Evolutionary conservation across 169 alveolate species (phyloP).

Genomic region (Fabrea salina): DNA sequence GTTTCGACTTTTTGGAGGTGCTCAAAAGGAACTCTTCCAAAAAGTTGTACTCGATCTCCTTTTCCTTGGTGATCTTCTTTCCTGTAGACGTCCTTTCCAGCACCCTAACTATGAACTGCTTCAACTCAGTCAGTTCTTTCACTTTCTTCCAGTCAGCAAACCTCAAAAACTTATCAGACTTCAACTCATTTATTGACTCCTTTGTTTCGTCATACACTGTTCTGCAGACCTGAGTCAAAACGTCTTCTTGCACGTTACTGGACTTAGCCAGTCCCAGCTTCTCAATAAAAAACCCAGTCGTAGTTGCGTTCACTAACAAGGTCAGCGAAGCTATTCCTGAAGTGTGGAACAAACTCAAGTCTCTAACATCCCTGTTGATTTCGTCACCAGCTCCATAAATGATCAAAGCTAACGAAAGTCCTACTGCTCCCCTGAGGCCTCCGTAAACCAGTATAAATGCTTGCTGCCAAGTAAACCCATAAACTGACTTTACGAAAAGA

Average conservation of each 20-base stretch:
- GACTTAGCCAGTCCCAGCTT: constrained; percentile 36
- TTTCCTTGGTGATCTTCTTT: constrained; percentile 14
- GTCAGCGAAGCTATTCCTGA: constrained; percentile 56
- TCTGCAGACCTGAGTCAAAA: constrained; percentile 30
- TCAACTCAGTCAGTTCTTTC: not conserved
- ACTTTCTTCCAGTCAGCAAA: not conserved
- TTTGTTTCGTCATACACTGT: constrained; percentile 36
- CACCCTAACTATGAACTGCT: not conserved
- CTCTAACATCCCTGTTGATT: constrained; percentile 28
- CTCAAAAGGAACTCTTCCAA: not conserved
- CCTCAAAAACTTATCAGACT: not conserved
- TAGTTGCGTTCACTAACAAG: constrained; percentile 45
- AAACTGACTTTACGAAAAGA: constrained; percentile 39
- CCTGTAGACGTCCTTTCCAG: constrained; percentile 5
- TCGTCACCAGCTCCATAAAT: constrained; percentile 38
- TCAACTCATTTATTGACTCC: constrained; percentile 30
- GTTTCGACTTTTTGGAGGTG: not conserved
- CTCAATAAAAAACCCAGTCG: constrained; percentile 36
- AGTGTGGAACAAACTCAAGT: constrained; percentile 47
- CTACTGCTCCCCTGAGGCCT: constrained; percentile 64
- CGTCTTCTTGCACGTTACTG: constrained; percentile 41
- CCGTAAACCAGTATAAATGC: constrained; percentile 36
- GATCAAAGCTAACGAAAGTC: constrained; percentile 49
- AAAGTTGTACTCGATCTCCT: not conserved
- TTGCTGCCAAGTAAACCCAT: constrained; percentile 43